Base-by-base conservation (phyloP, 768 basidiomycete genomes). In the Rhodotorula taiwanensis region DNA sequence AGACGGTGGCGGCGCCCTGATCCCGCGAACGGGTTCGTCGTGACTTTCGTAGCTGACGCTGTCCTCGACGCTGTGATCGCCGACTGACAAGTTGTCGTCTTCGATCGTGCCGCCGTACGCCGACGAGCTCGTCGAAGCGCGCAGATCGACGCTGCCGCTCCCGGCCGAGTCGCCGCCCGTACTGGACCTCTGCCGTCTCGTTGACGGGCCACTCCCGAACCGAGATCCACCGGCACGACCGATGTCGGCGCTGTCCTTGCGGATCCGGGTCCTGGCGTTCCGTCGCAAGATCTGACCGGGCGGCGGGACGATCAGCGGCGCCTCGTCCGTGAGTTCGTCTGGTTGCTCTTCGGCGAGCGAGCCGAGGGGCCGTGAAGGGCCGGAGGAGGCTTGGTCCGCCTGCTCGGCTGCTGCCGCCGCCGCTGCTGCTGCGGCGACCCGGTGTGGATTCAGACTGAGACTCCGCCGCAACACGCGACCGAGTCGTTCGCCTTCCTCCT, bases 201-300 rank as follows among this genome's bases (percentile, higher is more conserved):
- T 27, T 21, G n/a, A n/a, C n/a, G n/a, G n/a, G n/a, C n/a, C n/a
- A n/a, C 48, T 79, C 75, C 9, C 76, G 78, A 76, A 93, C 93
- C 90, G 85, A 80, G 89, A 89, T 3, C 88, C 88, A 39, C 82
- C 39, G 16, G 27, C 18, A 16, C 47, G 84, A 16, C 86, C 87
- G 75, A 88, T 89, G 28, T 84, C 87, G 20, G 82, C 80, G 10
- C 86, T 75, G 9, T 83, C 82, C 78, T 98, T 99, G 41, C 94
- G 86, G 70, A 98, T 95, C 79, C 91, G 92, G 1, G 95, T 99
- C 20, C 94, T 84, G 7, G 91, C 91, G 15, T 91, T 83, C 42
- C 95, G 86, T 27, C 91, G 87, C 18, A 99, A 81, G 70, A 92
- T 90, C 75, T 85, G 87, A 11, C 88, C 88, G 2, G 89, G 90